These are phyloP conservation scores for Clarireedia paspali DNA, from an alignment of 2,329 filamentous ascomycete species.

Conservation along the genomic window DNA sequence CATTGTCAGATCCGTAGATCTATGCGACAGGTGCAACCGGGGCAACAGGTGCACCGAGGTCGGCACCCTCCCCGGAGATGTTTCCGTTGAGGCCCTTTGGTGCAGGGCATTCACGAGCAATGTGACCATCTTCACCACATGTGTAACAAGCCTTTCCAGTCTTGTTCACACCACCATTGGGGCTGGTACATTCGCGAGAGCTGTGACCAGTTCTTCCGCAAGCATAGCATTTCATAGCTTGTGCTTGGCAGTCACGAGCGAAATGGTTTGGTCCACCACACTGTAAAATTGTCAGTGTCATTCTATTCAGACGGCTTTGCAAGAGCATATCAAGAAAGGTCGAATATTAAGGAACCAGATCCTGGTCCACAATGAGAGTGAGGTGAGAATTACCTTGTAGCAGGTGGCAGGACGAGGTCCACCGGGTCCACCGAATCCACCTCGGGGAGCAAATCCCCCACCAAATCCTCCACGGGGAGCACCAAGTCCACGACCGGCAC, in stretches of 20 bases:
- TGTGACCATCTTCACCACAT: conserved; percentile 92
- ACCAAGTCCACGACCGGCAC: conserved; percentile 58
- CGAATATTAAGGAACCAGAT: too few species aligned
- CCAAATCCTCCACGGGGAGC: conserved; percentile 64
- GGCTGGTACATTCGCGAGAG: conserved; percentile 32
- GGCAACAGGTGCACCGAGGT: conserved; percentile 31
- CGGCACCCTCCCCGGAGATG: conserved; percentile 28
- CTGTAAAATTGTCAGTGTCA: conserved; percentile 1
- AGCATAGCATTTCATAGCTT: conserved; percentile 75
- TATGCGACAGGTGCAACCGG: conserved; percentile 36
- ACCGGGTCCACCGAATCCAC: conserved; percentile 56
- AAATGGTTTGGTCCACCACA: conserved; percentile 92
- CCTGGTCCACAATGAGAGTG: too few species aligned
- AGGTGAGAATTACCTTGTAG: conserved; percentile 43
- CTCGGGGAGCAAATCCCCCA: conserved; percentile 57
- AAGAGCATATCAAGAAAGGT: too few species aligned
- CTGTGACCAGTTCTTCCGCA: conserved; percentile 58
- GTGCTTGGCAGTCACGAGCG: conserved; percentile 70
- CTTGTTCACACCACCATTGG: conserved; percentile 92
- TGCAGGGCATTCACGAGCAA: conserved; percentile 66
- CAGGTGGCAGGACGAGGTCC: conserved; percentile 62
- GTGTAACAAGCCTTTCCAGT: conserved; percentile 98
- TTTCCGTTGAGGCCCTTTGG: conserved; percentile 53
- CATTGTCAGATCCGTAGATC: conserved; percentile 19
- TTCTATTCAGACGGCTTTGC: background rate